Evolutionary conservation across 768 basidiomycete species (phyloP), one percentile per base, ranked within the genome.

Genomic region (Kwoniella bestiolae): DNA sequence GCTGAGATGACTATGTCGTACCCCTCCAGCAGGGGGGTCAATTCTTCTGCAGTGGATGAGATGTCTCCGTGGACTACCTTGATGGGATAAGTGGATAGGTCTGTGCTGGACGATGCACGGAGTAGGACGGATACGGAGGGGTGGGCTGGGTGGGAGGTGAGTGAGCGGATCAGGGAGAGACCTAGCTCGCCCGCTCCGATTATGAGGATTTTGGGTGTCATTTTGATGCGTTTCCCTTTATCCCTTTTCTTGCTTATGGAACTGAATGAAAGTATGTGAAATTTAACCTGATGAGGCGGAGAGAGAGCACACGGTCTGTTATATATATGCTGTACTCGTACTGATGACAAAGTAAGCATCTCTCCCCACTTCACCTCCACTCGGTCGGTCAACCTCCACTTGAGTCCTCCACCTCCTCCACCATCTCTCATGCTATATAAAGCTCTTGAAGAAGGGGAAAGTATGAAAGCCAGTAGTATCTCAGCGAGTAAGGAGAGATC

Each of bases 171-270:
- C 41, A 61, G 35, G 2, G 58, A 35, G 1, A 66, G 59, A 16
- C 59, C 65, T 3, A 66, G 59, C 25, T 66, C 65, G 14, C 65
- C 65, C 12, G 65, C 65, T 12, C 65, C 65, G n/a, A 66, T 34
- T 14, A 66, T 32, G 11, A 66, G 45, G 11, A 66, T 41, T 11
- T 29, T 38, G 8, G 3, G 21, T 21, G 50, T 61, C 60, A 61
- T 61, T 8, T 23, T 51, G 29, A 16, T 14, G 38, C 18, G 38
- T 16, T 2, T 41, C 5, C 18, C 38, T 41, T 11, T 41, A 14
- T 14, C 0, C 18, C 3, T 14, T 16, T 41, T 2, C n/a, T n/a
- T n/a, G n/a, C n/a, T n/a, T n/a, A n/a, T n/a, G n/a, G n/a, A n/a
- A n/a, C n/a, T n/a, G n/a, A n/a, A n/a, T n/a, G n/a, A n/a, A n/a